Evolutionary conservation across 371 early-diverging fungal species (phyloP), one percentile per base, ranked within the genome.

Genomic region (Parasitella parasitica): DNA sequence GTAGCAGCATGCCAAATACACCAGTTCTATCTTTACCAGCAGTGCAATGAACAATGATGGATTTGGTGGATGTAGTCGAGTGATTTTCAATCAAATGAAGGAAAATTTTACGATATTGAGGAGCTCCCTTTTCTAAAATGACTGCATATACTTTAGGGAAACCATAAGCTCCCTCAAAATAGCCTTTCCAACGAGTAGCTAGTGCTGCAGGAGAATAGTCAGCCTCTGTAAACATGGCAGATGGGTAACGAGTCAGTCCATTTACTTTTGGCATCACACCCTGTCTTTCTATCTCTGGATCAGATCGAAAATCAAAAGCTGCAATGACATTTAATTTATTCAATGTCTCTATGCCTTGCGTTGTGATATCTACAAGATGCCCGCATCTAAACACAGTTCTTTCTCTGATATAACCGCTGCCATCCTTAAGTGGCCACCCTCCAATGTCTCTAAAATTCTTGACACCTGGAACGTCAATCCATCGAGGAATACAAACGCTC

Each of bases 1-100:
- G 78, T 32, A 94, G 59, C 50, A 95, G 65, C 72, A 91, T 89
- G 22, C 83, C 81, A 39, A 89, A 83, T 28, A 95, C 77, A 15
- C 95, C 95, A 1, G 95, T 95, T 43, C 95, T 83, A 64, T 95
- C 95, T 73, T 94, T 94, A 49, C 95, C 95, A 27, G 92, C 92
- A 12, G 92, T 89, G 73, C 95, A 94, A 66, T 94, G 95, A 32
- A 94, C 86, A 60, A 93, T 76, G 8, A 94, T 80, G 0, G 93
- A 69, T 15, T 70, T 55, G 13, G 68, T 71, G 2, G 70, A 67
- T 80, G 39, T 80, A 81, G 30, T 69, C n/a, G 72, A 69, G 34
- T 67, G 73, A 22, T 86, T 66, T 37, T 83, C 72, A 49, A 86
- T 70, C 58, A 88, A 72, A 61, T 86, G 80, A 11, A 75, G 54